phyloP scores from a whole-genome alignment of 1,284 basidiomycete species.

The Trametes versicolor region DNA sequence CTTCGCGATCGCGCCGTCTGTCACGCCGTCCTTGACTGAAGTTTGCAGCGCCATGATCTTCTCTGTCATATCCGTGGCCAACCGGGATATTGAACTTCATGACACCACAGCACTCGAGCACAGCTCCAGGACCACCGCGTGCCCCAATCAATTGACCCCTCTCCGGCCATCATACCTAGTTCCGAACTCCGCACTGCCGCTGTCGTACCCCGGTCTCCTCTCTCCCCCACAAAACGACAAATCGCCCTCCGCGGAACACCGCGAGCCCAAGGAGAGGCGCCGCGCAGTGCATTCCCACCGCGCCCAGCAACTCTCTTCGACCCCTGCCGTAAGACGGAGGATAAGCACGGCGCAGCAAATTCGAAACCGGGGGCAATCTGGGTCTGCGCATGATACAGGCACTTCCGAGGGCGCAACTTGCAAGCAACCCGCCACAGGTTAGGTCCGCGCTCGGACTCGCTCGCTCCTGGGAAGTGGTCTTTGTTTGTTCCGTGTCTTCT shows the following conservation, averaged over 20 bases:
- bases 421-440: not conserved
- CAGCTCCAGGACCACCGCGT: not conserved
- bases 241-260: not conserved
- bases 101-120: not conserved
- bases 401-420: not conserved
- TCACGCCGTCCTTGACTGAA: not conserved
- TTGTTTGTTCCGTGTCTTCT: not conserved
- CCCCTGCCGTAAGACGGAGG: conserved; percentile 5
- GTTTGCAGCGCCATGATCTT: not conserved
- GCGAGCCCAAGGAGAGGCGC: not conserved
- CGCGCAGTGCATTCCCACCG: conserved; percentile 6
- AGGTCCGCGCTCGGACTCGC: not conserved
- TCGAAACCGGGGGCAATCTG: not conserved
- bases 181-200: conserved; percentile 6
- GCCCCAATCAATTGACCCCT: conserved; percentile 3
- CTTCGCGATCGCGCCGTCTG: not conserved
- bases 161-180: conserved; percentile 19
- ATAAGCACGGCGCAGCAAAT: not conserved
- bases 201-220: not conserved
- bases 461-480: not conserved
- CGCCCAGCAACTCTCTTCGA: conserved; percentile 4
- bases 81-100: not conserved
- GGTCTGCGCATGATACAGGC: not conserved
- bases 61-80: not conserved
- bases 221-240: not conserved